Base-by-base conservation (phyloP, 306 rosid species). In the Begonia peltatifolia region DNA sequence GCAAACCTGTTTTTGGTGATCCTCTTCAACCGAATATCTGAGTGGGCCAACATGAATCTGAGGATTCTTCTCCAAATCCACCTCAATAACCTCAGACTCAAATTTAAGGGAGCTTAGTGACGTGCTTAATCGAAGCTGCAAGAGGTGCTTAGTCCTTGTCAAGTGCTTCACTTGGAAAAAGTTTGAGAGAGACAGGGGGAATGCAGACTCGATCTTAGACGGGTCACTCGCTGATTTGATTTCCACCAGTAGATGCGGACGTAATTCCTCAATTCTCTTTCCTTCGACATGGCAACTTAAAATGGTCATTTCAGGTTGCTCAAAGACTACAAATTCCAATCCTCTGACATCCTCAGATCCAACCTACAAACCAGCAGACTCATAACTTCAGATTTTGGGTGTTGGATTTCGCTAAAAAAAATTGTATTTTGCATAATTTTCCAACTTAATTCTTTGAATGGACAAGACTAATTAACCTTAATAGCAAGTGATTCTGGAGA, bases 201-300 rank as follows among this genome's bases (percentile, higher is more conserved):
- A 92, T 60, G 77, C 83, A 0, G 94, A 79, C 66, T 75, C 88
- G 17, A 76, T 63, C 77, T 62, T 80, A 25, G 68, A 70, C 5
- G 53, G n/a, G 50, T 86, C 94, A 66, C 74, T 62, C 55, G 81
- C 74, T 67, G 95, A 83, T 81, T 77, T 92, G 61, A 92, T 83
- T 79, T 92, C 99, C 41, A 86, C 99, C 58, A 72, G 65, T 59
- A 92, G 65, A 54, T 79, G 84, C 23, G 80, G 74, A 43, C 55
- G 71, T n/a, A 81, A 71, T 73, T 82, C 96, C 63, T 68, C 74
- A n/a, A 75, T 71, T 66, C 75, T 80, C 60, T 73, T 79, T 68
- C 94, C 99, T 73, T 92, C 96, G 9, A 86, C 88, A 14, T 86
- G 93, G 66, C 99, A 78, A 65, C 96, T 92, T 67, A 92, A 61